Percentiles rank a stretch among this genome's conserved stretches.
These are phyloP conservation scores for Penicillium sp. DNA, from an alignment of 2,329 filamentous ascomycete species.

Conservation along the genomic window DNA sequence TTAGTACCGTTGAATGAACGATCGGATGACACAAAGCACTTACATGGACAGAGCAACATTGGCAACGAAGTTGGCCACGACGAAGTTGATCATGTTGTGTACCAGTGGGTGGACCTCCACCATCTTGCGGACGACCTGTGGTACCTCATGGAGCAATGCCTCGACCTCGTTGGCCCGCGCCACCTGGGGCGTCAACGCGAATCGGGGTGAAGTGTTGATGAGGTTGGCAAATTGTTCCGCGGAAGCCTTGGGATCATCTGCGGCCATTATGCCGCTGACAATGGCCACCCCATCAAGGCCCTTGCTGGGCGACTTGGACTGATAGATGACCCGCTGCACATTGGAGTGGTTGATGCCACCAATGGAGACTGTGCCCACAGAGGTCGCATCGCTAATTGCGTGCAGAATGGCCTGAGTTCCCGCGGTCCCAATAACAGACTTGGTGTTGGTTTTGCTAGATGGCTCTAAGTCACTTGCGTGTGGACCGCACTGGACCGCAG, in stretches of 20 bases:
- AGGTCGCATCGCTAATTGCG: constrained; percentile 52
- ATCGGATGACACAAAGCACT: constrained; percentile 12
- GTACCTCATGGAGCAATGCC: constrained; percentile 37
- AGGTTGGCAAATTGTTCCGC: constrained; percentile 59
- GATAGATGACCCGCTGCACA: constrained; percentile 68
- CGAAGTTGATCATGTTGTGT: constrained; percentile 97
- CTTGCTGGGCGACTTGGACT: constrained; percentile 59
- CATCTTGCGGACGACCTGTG: constrained; percentile 58
- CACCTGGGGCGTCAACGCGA: constrained; percentile 31
- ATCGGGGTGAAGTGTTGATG: constrained; percentile 46
- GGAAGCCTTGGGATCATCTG: constrained; percentile 63
- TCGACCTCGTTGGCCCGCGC: constrained; percentile 29
- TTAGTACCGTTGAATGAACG: constrained; percentile 14
- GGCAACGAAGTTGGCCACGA: constrained; percentile 92
- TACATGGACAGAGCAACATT: constrained; percentile 77
- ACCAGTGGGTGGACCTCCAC: constrained; percentile 66
- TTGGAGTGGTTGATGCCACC: constrained; percentile 82
- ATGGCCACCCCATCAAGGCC: constrained; percentile 77
- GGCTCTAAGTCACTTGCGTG: constrained; percentile 6
- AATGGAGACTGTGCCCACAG: constrained; percentile 68
- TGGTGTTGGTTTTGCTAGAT: constrained; percentile 77
- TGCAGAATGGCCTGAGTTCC: constrained; percentile 67
- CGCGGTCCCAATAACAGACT: constrained; percentile 70
- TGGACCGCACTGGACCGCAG: background rate
- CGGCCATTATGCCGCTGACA: constrained; percentile 82